Evolutionary conservation across 2,329 filamentous ascomycete genomes (phyloP), one percentile per base, ranked within the genome.

Genomic region (Camillea tinctor): DNA sequence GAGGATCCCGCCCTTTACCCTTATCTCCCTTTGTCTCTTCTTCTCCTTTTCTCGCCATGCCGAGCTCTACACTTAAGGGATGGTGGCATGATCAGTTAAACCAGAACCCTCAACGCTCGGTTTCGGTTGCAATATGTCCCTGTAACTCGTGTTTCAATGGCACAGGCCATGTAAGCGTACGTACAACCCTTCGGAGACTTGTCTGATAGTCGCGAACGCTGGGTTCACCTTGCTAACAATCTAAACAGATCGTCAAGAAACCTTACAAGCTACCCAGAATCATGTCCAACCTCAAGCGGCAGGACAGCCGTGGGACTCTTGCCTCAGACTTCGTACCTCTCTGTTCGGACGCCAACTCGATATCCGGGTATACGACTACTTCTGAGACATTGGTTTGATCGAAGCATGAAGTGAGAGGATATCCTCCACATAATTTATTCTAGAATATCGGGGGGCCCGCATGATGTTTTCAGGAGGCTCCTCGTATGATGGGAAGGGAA

Each of bases 131-230:
- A 8, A 67, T 71, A 52, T 72, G 69, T 49, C 67, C 67, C 36
- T 72, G 69, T 44, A 60, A 63, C 19, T 64, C 68, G 21, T 72
- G 69, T 61, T 72, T 69, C 61, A 66, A 68, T 30, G 69, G 68
- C 7, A 64, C 62, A 4, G 58, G 60, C 1, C 61, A 63, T 57
- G 58, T 60, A 20, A 57, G 64, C 53, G 60, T 64, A 13, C 65
- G 67, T 55, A 57, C 22, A 58, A 62, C 54, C 61, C 63, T 58
- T 63, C 44, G 4, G 56, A 40, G 20, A 24, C 26, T 52, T 52
- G 52, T 19, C 11, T 21, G 13, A 9, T 54, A 30, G 54, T 48
- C 15, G 24, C n/a, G n/a, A 57, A 52, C 3, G n/a, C 13, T 44
- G n/a, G 13, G 36, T 44, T n/a, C 13, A 44, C n/a, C 30, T 36